Evolutionary conservation across 352 stramenopile genomes (phyloP).

Genomic region (Aphanomyces stellatus): DNA sequence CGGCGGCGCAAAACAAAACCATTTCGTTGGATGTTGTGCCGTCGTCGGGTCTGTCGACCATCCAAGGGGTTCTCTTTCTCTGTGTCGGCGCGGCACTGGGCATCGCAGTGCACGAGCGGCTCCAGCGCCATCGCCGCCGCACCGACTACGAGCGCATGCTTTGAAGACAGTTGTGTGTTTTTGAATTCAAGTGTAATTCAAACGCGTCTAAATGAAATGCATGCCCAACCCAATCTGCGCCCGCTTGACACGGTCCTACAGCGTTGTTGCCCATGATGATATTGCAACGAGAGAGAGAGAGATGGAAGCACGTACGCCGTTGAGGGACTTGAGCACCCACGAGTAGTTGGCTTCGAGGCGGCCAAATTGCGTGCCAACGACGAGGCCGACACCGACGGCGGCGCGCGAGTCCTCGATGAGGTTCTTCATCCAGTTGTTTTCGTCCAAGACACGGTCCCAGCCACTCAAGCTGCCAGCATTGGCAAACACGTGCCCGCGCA

Average conservation of each 20-base stretch:
- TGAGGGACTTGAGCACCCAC: conserved; percentile 80
- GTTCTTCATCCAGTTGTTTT: conserved; percentile 88
- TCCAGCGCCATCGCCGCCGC: not conserved
- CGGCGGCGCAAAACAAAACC: not conserved
- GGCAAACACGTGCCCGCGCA: conserved; percentile 83
- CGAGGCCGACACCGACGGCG: conserved; percentile 76
- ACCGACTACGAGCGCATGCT: not conserved
- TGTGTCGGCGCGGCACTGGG: not conserved
- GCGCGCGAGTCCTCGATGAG: conserved; percentile 79
- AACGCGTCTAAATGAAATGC: conserved; percentile 75
- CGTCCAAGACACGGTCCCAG: conserved; percentile 72
- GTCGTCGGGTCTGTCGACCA: not conserved
- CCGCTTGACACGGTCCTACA: conserved; percentile 81
- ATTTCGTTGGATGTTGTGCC: not conserved
- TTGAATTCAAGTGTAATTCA: too few relatives aligned
- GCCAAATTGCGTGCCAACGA: conserved; percentile 78
- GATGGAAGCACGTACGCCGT: conserved; percentile 40
- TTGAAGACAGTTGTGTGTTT: too few relatives aligned
- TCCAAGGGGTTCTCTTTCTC: not conserved
- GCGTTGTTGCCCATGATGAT: not conserved
- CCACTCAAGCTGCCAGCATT: conserved; percentile 87
- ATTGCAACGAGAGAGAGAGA: conserved; percentile 4
- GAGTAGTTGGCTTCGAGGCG: conserved; percentile 89
- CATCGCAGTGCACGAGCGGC: too few relatives aligned
- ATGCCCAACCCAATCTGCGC: conserved; percentile 76